Evolutionary conservation across 2,329 filamentous ascomycete genomes (phyloP), one percentile per base, ranked within the genome.

Genomic region (Xylariaceae sp.): DNA sequence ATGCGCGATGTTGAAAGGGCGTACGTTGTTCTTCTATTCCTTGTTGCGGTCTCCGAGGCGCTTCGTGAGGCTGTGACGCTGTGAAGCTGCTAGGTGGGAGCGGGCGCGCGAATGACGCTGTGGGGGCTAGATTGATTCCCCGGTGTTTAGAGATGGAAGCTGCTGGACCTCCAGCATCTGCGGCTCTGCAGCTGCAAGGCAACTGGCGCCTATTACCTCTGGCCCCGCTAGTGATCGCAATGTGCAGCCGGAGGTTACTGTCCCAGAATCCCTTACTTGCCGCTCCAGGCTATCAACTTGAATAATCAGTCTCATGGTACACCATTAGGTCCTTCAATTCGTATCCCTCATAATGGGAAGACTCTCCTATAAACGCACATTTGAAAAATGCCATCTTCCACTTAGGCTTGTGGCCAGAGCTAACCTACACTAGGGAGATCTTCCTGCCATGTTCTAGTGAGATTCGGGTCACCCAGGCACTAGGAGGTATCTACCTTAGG

Each of bases 121-220:
- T 43, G n/a, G n/a, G n/a, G n/a, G n/a, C n/a, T n/a, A n/a, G n/a
- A n/a, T n/a, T n/a, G n/a, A n/a, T n/a, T n/a, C n/a, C n/a, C n/a
- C 22, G 45, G 10, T 19, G 44, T 11, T 46, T 22, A 18, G 22
- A 46, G 42, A 48, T 53, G 30, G 32, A 38, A 44, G 46, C 38
- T 22, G 14, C 31, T 39, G 18, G 33, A 38, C 35, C 15, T 36
- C 32, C 42, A 48, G 35, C 14, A 11, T 38, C 36, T 38, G 46
- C 41, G 45, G 39, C 49, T 19, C 27, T 42, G 31, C 49, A 53
- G 50, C 51, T 53, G 51, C 36, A 9, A n/a, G 45, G 38, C 47
- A 48, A 31, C 47, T 48, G 35, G 35, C 35, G 15, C 3, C 35
- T 38, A 10, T 15, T 19, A 27, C 18, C 40, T 32, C 22, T 32